Conservation (phyloP, 306 rosid genomes). For the Prunus dulcis region DNA sequence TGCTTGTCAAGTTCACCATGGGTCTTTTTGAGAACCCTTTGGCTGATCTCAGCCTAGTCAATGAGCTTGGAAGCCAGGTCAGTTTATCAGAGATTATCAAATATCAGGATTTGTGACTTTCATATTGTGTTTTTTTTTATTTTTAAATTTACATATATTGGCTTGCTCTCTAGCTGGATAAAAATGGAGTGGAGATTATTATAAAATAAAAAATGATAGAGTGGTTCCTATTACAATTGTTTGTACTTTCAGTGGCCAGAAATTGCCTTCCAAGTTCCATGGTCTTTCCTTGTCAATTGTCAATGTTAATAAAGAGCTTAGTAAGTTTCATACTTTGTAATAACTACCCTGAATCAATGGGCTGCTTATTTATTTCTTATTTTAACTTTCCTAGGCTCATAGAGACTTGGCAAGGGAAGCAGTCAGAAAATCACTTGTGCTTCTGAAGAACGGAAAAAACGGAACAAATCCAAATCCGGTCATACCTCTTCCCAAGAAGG, state of each 20-base stretch:
- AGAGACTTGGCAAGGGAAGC: constrained; percentile 91
- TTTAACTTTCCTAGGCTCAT: constrained; percentile 57
- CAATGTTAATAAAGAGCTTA: background rate
- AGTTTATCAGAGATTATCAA: constrained; percentile 13
- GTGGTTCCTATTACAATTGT: background rate
- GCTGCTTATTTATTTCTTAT: background rate
- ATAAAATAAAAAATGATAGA: background rate
- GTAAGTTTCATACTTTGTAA: background rate
- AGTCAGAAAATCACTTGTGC: constrained; percentile 87
- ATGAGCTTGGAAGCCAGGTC: constrained; percentile 96
- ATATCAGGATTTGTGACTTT: background rate
- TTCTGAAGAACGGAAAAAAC: constrained; percentile 87
- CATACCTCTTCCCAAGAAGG: constrained; percentile 80
- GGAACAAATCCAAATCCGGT: constrained; percentile 48
- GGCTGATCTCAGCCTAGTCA: constrained; percentile 78
- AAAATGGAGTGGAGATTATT: background rate
- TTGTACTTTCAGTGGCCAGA: background rate
- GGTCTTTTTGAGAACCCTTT: constrained; percentile 90
- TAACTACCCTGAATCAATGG: constrained; percentile 7
- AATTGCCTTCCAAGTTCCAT: background rate
- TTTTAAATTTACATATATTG: background rate
- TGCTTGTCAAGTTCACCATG: constrained; percentile 84
- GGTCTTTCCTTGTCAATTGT: background rate
- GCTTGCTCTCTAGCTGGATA: background rate
- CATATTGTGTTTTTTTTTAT: background rate